phyloP scores from a whole-genome alignment of 2,329 filamentous ascomycete species.

The Botrytis sinoallii region DNA sequence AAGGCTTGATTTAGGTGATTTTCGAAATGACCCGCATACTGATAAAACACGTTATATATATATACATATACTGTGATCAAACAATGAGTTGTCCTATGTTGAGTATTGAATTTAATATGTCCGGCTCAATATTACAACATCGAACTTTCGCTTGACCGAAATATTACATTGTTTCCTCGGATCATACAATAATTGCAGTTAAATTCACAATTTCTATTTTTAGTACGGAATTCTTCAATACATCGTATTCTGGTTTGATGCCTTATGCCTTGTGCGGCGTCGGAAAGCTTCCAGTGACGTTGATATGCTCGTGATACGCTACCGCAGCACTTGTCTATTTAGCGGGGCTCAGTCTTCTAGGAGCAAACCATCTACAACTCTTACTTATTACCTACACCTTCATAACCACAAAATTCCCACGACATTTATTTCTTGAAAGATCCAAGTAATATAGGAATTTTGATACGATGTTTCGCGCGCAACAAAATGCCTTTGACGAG shows the following conservation, averaged over 20 bases:
- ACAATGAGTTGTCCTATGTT: not conserved
- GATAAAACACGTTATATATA: too few relatives aligned
- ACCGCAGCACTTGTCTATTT: constrained; percentile 1
- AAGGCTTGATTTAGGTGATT: too few relatives aligned
- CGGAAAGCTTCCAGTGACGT: constrained; percentile 5
- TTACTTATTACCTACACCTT: not conserved
- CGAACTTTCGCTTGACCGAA: not conserved
- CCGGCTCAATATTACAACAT: too few relatives aligned
- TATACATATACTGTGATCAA: not conserved
- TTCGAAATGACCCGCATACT: too few relatives aligned
- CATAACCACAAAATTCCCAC: constrained; percentile 9
- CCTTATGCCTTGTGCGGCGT: not conserved
- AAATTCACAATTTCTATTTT: not conserved
- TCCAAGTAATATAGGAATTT: not conserved
- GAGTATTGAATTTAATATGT: not conserved
- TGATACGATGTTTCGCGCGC: constrained; percentile 53
- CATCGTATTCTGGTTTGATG: not conserved
- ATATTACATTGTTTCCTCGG: too few relatives aligned
- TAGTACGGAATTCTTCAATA: not conserved
- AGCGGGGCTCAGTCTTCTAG: constrained; percentile 5
- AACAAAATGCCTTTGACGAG: constrained; percentile 69
- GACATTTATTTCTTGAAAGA: not conserved
- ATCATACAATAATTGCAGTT: not conserved
- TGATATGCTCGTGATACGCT: not conserved
- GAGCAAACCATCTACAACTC: not conserved